Evolutionary conservation across 306 rosid genomes (phyloP), one percentile per base, ranked within the genome.

Genomic region (Casuarina equisetifolia): DNA sequence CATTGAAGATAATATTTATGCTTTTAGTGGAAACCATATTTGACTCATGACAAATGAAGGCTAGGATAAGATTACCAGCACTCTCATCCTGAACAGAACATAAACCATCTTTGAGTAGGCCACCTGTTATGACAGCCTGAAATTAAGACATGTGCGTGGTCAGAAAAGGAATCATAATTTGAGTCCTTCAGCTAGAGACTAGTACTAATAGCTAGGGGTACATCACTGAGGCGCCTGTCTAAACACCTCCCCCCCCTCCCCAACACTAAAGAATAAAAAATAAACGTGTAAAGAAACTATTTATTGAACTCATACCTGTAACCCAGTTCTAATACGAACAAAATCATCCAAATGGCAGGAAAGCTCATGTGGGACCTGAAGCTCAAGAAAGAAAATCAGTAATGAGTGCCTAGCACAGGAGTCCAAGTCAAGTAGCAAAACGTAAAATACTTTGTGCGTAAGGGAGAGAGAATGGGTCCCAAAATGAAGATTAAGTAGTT

Each of bases 71-170:
- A 75, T 78, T 7, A 89, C 98, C 98, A 82, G 97, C 92, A 81
- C 98, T 93, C 85, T 93, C 94, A 73, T 93, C 97, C 83, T 93
- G 98, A 80, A 93, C 98, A 4, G 97, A 85, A 75, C 98, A 91
- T 82, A 91, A 84, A 50, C 97, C 98, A 76, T 91, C 81, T 79
- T 62, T 91, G 62, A 93, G 83, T 17, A 93, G 82, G 50, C 93
- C 94, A 25, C 91, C 91, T 12, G 82, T 91, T 77, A 93, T 91
- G 80, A 93, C 83, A 70, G 12, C 75, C 98, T 93, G 88, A 78
- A 89, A 78, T 59, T 66, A 73, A 81, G 85, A 79, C 55, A 72
- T 39, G 74, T 48, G 77, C 62, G 46, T 66, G 73, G 51, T 82
- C 66, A 88, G 62, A 32, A 77, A 74, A 83, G 61, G 32, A 70